phyloP scores from a whole-genome alignment of 2,329 filamentous ascomycete genomes.

The Botrytis galanthina region DNA sequence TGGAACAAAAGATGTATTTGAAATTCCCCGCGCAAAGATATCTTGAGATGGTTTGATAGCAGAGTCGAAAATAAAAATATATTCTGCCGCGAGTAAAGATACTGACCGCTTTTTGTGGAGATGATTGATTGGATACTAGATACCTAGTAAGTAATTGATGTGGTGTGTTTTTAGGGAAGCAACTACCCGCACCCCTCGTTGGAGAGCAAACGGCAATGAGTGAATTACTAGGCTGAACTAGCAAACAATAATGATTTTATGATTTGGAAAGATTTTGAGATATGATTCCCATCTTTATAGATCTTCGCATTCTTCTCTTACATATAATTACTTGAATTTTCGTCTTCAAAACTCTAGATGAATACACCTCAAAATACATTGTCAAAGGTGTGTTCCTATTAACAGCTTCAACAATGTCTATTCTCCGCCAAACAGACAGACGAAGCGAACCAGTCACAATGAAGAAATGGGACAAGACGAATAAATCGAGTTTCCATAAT shows the following conservation, averaged over 20 bases:
- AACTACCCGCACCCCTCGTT: not conserved
- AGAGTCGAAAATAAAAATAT: conserved; percentile 18
- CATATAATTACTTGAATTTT: not conserved
- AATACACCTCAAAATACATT: not conserved
- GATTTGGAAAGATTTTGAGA: not conserved
- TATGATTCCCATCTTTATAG: not conserved
- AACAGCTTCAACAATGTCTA: accelerated
- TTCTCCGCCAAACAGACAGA: not conserved
- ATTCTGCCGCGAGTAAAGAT: not conserved
- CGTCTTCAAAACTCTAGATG: not conserved
- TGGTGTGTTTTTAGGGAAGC: not conserved
- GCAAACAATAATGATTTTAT: not conserved
- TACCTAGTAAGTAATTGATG: not conserved
- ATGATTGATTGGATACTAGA: not conserved
- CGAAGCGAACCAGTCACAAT: not conserved
- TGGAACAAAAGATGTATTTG: not conserved
- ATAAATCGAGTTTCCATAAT: not conserved
- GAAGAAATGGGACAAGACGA: not conserved
- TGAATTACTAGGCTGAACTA: not conserved
- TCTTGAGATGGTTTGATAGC: not conserved
- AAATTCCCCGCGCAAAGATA: conserved; percentile 5
- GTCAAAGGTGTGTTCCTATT: not conserved
- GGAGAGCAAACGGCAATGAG: not conserved
- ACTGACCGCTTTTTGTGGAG: not conserved
- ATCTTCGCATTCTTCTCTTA: not conserved